A percentile compares a stretch with the other conserved stretches of the same genome.
Evolutionary conservation across 179 eudicot genomes (phyloP).

Genomic region (Pouteria campechiana): DNA sequence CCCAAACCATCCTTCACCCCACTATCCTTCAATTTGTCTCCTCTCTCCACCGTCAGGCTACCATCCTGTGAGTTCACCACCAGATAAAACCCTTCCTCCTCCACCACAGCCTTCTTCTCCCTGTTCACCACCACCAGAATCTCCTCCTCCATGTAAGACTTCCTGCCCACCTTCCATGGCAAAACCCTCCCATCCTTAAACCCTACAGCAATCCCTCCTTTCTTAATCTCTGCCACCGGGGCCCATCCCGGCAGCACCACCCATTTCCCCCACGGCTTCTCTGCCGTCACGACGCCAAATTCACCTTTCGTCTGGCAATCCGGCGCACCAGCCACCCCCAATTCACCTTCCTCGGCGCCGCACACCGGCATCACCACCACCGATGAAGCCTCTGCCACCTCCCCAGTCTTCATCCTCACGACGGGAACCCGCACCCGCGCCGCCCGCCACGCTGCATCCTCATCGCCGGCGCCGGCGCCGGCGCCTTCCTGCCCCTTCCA

Average conservation of each 20-base stretch:
- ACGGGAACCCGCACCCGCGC: constrained; percentile 76
- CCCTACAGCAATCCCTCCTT: constrained; percentile 64
- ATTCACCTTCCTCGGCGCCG: constrained; percentile 29
- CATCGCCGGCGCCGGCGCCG: constrained; percentile 4
- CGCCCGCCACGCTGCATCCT: constrained; percentile 2
- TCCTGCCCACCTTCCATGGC: constrained; percentile 66
- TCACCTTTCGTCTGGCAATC: constrained; percentile 42
- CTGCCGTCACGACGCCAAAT: constrained; percentile 53
- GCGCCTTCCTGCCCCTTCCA: constrained; percentile 22
- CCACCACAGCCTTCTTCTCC: constrained; percentile 35
- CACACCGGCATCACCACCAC: constrained; percentile 74
- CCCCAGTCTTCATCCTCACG: constrained; percentile 64
- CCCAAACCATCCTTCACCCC: constrained; percentile 52
- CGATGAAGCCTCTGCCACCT: constrained; percentile 55
- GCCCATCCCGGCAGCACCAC: constrained; percentile 84
- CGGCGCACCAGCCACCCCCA: constrained; percentile 50
- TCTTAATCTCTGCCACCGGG: constrained; percentile 46
- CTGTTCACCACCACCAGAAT: constrained; percentile 76
- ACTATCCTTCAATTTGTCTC: constrained; percentile 42
- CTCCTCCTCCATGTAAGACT: constrained; percentile 50
- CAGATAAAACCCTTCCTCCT: constrained; percentile 65
- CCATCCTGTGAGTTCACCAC: constrained; percentile 19
- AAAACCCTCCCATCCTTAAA: constrained; percentile 49
- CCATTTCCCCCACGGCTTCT: constrained; percentile 73
- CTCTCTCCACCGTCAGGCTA: constrained; percentile 65